phyloP scores from a whole-genome alignment of 495 filamentous ascomycete species.

The Lasiosphaeria ovina region DNA sequence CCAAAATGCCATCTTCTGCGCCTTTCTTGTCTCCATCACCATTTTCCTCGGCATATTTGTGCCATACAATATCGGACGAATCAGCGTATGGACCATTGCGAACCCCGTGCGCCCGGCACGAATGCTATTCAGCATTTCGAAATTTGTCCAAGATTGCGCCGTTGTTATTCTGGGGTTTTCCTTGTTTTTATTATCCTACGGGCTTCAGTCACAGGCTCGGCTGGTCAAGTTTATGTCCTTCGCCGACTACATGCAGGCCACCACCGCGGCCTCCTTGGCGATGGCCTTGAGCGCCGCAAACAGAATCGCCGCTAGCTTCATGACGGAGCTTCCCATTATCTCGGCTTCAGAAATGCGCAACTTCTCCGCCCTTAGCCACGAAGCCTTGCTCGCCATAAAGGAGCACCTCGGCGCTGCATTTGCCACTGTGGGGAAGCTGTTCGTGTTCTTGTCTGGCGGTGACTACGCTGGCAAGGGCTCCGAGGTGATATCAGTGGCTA shows the following conservation, averaged over 20 bases:
- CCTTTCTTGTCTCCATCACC: conserved; percentile 81
- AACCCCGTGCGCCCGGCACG: conserved; percentile 75
- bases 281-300: conserved; percentile 30
- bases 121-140: conserved; percentile 65
- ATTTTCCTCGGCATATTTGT: conserved; percentile 82
- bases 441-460: conserved; percentile 33
- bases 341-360: conserved; percentile 43
- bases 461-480: conserved; percentile 31
- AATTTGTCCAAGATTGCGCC: conserved; percentile 56
- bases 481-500: conserved; percentile 7
- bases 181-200: conserved; percentile 21
- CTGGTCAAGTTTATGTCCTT: conserved; percentile 21
- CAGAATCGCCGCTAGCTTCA: conserved; percentile 38
- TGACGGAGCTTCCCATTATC: conserved; percentile 38
- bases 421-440: conserved; percentile 19
- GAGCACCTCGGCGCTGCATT: conserved; percentile 30
- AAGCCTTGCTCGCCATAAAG: conserved; percentile 41
- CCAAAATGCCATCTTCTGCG: conserved; percentile 92
- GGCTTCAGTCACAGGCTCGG: conserved; percentile 14
- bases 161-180: conserved; percentile 39
- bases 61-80: conserved; percentile 86
- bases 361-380: conserved; percentile 49
- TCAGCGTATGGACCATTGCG: conserved; percentile 73
- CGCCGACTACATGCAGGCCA: conserved; percentile 10
- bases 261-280: conserved; percentile 17